These are phyloP conservation scores for Ogataea pilisensis DNA, from an alignment of 805 yeast genomes.

Conservation along the genomic window DNA sequence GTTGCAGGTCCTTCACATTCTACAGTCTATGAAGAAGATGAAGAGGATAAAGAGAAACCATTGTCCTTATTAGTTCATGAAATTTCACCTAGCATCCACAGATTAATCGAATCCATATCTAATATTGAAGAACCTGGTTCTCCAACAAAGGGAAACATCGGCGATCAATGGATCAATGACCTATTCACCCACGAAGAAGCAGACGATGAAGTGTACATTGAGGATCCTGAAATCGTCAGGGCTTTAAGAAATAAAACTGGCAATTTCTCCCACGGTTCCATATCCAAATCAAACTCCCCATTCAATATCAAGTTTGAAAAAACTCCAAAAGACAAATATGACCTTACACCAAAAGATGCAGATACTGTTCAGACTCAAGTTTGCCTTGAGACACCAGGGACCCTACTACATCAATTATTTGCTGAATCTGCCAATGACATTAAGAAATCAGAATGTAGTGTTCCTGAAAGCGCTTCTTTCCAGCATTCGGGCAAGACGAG, in stretches of 20 bases:
- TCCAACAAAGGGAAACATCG: slow-evolving; percentile 17
- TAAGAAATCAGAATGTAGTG: neutral
- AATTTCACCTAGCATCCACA: slow-evolving; percentile 32
- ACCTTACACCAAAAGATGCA: slow-evolving; percentile 21
- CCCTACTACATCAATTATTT: slow-evolving; percentile 6
- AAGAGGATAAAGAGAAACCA: slow-evolving; percentile 9
- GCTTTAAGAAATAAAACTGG: slow-evolving; percentile 11
- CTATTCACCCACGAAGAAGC: slow-evolving; percentile 27
- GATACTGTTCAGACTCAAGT: slow-evolving; percentile 27
- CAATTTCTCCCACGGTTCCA: neutral
- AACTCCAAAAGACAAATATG: slow-evolving; percentile 27
- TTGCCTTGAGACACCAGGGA: slow-evolving; percentile 14
- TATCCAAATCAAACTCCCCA: slow-evolving; percentile 12
- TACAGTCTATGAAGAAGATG: slow-evolving; percentile 2
- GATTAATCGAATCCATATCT: slow-evolving; percentile 31
- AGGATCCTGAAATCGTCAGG: slow-evolving; percentile 25
- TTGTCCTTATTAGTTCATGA: slow-evolving; percentile 25
- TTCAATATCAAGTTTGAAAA: slow-evolving; percentile 23
- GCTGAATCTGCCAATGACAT: neutral
- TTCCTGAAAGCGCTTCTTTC: neutral
- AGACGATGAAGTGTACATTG: slow-evolving; percentile 19
- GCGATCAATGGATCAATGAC: slow-evolving; percentile 28
- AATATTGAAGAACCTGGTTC: slow-evolving; percentile 24
- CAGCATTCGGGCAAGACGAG: neutral
- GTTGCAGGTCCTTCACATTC: neutral